Evolutionary conservation across 768 basidiomycete species (phyloP), one percentile per base, ranked within the genome.

Genomic region (Lentinus tigrinus): DNA sequence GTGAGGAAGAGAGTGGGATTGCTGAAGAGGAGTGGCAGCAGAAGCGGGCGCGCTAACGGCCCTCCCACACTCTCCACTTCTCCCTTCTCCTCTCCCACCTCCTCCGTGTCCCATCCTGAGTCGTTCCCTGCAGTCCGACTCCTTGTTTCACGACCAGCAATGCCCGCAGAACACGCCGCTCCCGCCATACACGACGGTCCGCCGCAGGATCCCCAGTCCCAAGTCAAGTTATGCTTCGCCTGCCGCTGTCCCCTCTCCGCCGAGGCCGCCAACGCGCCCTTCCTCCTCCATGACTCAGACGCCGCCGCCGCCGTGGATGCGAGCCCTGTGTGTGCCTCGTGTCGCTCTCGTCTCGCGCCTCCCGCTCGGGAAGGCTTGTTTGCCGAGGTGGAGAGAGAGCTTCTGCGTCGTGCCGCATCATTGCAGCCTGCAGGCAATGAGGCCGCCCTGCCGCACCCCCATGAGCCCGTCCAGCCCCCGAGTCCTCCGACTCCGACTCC

Each of bases 151-250:
- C 60, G 52, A 63, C 60, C 63, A 58, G 66, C 65, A 58, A 84
- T 85, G 83, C 84, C 85, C 66, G 74, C 82, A 67, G 79, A 78
- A 72, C 80, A 80, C 67, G 66, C 64, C 54, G 60, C 64, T 54
- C 51, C 66, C 46, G 53, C 60, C 17, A 27, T 53, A 53, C 64
- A 63, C 63, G 67, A 69, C 55, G 66, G 64, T 37, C 42, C 63
- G n/a, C 60, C 63, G 36, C 60, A 54, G 19, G 70, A 72, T 28
- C 67, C 42, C 36, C 71, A 67, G 55, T 51, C 64, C 36, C 73
- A 72, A 47, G 61, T 69, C 37, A 75, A 75, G 64, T 62, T 70
- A 54, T 74, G 74, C 56, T 68, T 68, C 27, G 64, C 57, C 46
- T 76, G 72, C 55, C 67, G 67, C 52, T 65, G 60, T 54, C 70